These are phyloP conservation scores for Entonaema liquescens DNA, from an alignment of 495 filamentous ascomycete species.

Conservation along the genomic window DNA sequence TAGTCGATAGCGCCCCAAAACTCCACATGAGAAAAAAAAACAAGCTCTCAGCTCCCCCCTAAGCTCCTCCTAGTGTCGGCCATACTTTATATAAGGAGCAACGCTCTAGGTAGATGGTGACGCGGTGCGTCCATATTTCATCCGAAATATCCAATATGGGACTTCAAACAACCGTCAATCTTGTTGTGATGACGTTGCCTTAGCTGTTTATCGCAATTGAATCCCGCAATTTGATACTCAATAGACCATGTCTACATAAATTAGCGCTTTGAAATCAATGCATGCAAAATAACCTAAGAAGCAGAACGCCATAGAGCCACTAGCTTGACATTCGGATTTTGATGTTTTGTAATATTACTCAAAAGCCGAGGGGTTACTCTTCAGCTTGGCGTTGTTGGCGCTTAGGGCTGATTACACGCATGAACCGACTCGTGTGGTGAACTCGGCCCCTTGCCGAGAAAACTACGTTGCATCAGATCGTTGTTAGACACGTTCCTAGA, in stretches of 20 bases:
- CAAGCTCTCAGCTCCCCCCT: not conserved
- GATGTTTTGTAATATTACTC: not conserved
- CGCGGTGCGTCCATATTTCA: not conserved
- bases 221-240: not conserved
- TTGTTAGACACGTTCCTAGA: not conserved
- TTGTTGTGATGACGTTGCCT: not conserved
- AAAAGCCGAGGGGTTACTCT: not conserved
- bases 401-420: not conserved
- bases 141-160: not conserved
- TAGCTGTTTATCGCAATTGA: not conserved
- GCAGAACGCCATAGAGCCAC: not conserved
- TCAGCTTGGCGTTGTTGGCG: not conserved
- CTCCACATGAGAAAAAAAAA: not conserved
- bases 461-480: conserved; percentile 1
- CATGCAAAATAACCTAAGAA: no score
- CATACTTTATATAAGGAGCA: conserved; percentile 1
- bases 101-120: conserved; percentile 1
- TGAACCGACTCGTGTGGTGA: not conserved
- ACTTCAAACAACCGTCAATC: not conserved
- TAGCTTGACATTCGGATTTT: not conserved
- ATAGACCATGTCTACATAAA: not conserved
- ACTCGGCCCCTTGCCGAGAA: not conserved
- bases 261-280: no score
- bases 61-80: conserved; percentile 11
- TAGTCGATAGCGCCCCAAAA: not conserved